Evolutionary conservation across 805 yeast genomes (phyloP), one percentile per base, ranked within the genome.

Genomic region (Tetrapisispora iriomotensis): DNA sequence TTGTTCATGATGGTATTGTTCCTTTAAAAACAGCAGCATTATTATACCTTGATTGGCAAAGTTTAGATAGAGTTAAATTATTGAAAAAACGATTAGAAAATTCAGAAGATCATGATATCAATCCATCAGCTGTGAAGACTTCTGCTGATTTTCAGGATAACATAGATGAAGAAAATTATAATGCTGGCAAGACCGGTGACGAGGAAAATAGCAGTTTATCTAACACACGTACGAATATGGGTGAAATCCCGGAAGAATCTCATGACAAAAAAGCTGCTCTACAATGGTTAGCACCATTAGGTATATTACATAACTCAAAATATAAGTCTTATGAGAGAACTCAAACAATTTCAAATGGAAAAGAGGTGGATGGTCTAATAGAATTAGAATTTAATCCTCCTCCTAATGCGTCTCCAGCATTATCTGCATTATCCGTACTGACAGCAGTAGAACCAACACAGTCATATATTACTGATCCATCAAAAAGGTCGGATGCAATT

Each of bases 1-100:
- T 83, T 0, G 68, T 84, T 15, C 80, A 92, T 59, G 98, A 92
- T 62, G 98, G 98, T 2, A 87, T 92, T 38, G 98, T 92, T 2
- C 97, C 98, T 0, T 65, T 92, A 49, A 66, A 97, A 37, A 92
- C 98, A 0, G 78, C 95, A 0, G 86, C 96, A 0, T 63, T 90
- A 38, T 60, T 90, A 21, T 90, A 81, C 52, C 60, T 92, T 12
- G 97, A 92, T 58, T 87, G 94, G 82, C 72, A 72, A 42, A 94
- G 86, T 3, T 63, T 82, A 14, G 65, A 72, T 3, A 68, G 70
- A 35, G 80, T 79, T 1, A 60, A 65, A 7, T 57, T 58, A 34
- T 66, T 67, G 10, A 50, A 50, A 40, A 44, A 44, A 19, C 38
- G 25, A 29, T 15, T 21, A 28, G 33, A 12, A 2, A 34, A 19